phyloP scores from a whole-genome alignment of 2,329 filamentous ascomycete species.

The Cercospora beticola region DNA sequence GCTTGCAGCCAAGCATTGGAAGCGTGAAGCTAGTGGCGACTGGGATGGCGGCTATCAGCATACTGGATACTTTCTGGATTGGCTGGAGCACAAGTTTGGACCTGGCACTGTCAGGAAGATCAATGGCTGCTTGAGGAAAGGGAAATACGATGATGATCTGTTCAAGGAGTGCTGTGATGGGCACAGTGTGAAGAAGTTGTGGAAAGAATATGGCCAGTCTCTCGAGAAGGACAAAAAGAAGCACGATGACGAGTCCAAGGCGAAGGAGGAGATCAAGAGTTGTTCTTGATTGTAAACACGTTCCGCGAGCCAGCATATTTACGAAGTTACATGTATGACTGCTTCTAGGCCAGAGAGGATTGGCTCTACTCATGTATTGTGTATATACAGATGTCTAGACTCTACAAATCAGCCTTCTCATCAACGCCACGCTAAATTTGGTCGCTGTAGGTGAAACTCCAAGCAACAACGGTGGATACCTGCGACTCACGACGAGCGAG shows the following conservation, averaged over 20 bases:
- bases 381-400: constrained; percentile 11
- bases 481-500: neutral
- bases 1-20: constrained; percentile 82
- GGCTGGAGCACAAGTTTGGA: constrained; percentile 67
- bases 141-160: constrained; percentile 61
- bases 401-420: constrained; percentile 1
- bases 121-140: constrained; percentile 64
- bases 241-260: constrained; percentile 20
- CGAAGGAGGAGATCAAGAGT: constrained; percentile 16
- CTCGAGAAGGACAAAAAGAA: constrained; percentile 41
- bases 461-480: neutral
- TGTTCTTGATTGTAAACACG: neutral
- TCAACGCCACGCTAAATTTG: neutral
- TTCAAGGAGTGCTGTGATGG: constrained; percentile 46
- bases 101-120: constrained; percentile 55
- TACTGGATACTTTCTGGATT: constrained; percentile 88
- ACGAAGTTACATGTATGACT: neutral
- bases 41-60: constrained; percentile 91
- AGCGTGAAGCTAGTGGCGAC: constrained; percentile 54
- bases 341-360: neutral
- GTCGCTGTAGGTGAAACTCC: neutral
- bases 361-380: neutral
- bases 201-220: constrained; percentile 66
- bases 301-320: neutral
- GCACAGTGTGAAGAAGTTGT: constrained; percentile 65